Conservation (phyloP, 73 alveolate genomes). For the Uronychia binucleata region DNA sequence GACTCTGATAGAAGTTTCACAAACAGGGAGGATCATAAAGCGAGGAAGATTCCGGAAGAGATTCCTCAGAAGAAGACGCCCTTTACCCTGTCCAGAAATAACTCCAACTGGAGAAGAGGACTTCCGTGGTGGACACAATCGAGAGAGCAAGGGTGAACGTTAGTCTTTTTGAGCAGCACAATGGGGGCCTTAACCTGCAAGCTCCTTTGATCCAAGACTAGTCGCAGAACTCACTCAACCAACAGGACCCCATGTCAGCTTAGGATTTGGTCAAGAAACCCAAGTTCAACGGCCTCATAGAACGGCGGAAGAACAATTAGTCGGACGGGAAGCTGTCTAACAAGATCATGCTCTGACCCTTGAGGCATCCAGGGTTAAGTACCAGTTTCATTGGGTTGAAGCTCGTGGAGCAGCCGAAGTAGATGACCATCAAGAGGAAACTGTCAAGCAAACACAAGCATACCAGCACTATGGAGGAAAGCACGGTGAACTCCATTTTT, state of each 20-base stretch:
- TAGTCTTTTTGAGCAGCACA: no score
- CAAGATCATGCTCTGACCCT: not conserved
- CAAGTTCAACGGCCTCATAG: not conserved
- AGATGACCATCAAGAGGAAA: not conserved
- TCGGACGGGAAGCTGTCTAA: not conserved
- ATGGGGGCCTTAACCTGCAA: no score
- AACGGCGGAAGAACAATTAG: not conserved
- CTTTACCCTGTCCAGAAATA: no score
- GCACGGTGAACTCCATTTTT: no score
- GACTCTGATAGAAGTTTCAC: no score
- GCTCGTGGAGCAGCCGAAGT: not conserved
- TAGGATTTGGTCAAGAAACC: not conserved
- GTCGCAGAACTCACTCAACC: not conserved
- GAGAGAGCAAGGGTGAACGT: no score
- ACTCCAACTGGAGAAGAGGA: no score
- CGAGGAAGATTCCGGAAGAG: no score
- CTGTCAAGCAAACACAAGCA: not conserved
- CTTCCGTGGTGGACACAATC: no score
- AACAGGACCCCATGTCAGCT: not conserved
- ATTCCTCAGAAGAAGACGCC: no score
- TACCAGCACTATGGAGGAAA: not conserved
- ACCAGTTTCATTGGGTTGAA: not conserved
- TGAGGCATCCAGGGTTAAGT: not conserved
- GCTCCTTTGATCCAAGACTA: not conserved
- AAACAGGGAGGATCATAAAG: no score